Percentiles rank a stretch among this genome's conserved stretches.
Evolutionary conservation across 768 basidiomycete genomes (phyloP).

Genomic region (Boletellus ananas): DNA sequence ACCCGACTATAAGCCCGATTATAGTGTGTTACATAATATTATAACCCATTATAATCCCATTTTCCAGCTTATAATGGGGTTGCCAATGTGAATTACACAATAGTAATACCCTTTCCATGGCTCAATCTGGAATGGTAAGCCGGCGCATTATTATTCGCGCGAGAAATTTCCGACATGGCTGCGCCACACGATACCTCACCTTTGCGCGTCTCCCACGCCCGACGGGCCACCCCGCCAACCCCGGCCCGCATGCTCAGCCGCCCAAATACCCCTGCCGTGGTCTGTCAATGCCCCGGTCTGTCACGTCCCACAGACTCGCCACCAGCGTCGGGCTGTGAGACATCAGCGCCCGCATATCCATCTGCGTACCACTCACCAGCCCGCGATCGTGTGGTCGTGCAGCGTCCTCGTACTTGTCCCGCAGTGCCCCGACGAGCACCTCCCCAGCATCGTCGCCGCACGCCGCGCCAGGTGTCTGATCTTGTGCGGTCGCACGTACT

Average conservation of each 20-base stretch:
- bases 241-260: conserved; percentile 39
- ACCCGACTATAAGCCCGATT: too few species aligned
- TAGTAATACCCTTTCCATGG: too few species aligned
- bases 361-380: conserved; percentile 64
- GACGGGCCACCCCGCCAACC: conserved; percentile 71
- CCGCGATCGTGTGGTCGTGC: conserved; percentile 93
- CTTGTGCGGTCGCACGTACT: conserved; percentile 86
- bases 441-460: conserved; percentile 96
- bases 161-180: too few species aligned
- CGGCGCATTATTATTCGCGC: too few species aligned
- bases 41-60: too few species aligned
- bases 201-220: conserved; percentile 80
- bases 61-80: too few species aligned
- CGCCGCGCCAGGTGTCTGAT: conserved; percentile 80
- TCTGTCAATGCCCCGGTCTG: conserved; percentile 95
- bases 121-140: too few species aligned
- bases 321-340: conserved; percentile 76
- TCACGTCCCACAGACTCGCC: conserved; percentile 98
- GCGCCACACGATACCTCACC: conserved; percentile 84
- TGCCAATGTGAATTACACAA: too few species aligned
- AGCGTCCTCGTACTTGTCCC: conserved; percentile 97
- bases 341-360: not conserved
- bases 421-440: conserved; percentile 91
- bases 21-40: too few species aligned
- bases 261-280: conserved; percentile 78